These are phyloP conservation scores for Tylopilus sp. DNA, from an alignment of 1,284 basidiomycete genomes.

Conservation along the genomic window DNA sequence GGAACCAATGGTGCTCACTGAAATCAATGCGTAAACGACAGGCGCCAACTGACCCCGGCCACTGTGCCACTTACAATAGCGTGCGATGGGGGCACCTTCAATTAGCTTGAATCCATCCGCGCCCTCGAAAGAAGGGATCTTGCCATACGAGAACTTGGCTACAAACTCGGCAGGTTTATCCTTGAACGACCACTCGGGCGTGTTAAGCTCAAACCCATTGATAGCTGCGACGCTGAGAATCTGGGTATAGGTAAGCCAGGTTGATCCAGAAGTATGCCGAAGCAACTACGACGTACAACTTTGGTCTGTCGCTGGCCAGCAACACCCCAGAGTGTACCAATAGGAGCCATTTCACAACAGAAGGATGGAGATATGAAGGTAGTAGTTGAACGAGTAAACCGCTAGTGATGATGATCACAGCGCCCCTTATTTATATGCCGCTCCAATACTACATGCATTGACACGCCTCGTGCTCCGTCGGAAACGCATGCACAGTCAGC, in stretches of 20 bases:
- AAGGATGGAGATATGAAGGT: background rate
- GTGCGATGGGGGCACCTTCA: constrained; percentile 68
- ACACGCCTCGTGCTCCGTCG: background rate
- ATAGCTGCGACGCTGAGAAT: constrained; percentile 33
- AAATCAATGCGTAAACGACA: background rate
- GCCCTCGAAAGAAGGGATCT: constrained; percentile 66
- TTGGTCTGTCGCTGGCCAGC: constrained; percentile 32
- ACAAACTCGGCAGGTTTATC: constrained; percentile 56
- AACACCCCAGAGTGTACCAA: constrained; percentile 35
- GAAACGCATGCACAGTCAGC: too few species aligned
- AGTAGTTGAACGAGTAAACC: background rate
- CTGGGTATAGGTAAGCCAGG: constrained; percentile 11
- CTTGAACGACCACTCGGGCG: constrained; percentile 16
- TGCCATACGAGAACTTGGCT: constrained; percentile 58
- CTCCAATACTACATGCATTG: too few species aligned
- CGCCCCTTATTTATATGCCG: background rate
- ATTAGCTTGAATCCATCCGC: constrained; percentile 61
- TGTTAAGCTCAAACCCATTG: constrained; percentile 24
- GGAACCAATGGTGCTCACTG: constrained; percentile 61
- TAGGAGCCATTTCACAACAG: constrained; percentile 14
- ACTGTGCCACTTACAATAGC: constrained; percentile 60
- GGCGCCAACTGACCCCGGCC: too few species aligned
- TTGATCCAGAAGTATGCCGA: background rate
- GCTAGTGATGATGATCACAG: background rate
- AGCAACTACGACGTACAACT: constrained; percentile 26